Percentiles rank a stretch among this genome's conserved stretches.
phyloP scores from a whole-genome alignment of 441 rosid species.

The Populus hybrid region DNA sequence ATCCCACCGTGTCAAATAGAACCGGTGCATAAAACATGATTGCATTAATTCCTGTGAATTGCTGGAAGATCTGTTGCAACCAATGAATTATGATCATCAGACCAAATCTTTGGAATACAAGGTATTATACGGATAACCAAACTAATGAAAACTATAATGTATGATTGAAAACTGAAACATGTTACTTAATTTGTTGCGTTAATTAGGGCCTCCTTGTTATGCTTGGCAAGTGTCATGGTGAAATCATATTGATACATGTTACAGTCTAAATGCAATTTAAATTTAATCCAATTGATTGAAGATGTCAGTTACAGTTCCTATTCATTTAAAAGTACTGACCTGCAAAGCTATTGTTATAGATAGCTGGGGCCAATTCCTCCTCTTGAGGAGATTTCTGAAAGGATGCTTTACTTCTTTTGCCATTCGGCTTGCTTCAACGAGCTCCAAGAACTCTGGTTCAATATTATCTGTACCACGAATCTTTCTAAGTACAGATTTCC shows the following conservation, averaged over 20 bases:
- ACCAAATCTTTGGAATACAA: neutral
- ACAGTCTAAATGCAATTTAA: too few relatives aligned
- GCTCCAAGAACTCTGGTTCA: constrained; percentile 78
- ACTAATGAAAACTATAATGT: neutral
- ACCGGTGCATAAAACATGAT: constrained; percentile 96
- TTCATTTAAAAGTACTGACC: constrained; percentile 34
- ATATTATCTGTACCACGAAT: constrained; percentile 77
- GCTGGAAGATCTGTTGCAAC: constrained; percentile 72
- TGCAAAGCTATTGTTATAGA: constrained; percentile 77
- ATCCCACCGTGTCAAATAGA: constrained; percentile 70
- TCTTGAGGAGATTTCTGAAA: constrained; percentile 66
- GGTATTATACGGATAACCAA: neutral
- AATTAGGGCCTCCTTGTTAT: neutral
- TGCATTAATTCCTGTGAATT: constrained; percentile 92
- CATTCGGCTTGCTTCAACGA: constrained; percentile 81
- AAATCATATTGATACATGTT: neutral
- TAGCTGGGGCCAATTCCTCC: constrained; percentile 74
- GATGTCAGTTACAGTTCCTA: neutral
- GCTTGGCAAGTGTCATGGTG: neutral
- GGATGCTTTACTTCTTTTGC: constrained; percentile 89
- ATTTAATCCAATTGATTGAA: neutral
- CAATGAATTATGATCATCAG: neutral
- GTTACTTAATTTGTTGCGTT: neutral
- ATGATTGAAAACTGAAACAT: neutral
- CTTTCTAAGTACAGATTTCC: constrained; percentile 68